Evolutionary conservation across 2,329 filamentous ascomycete species (phyloP).

Genomic region (Neonectria magnoliae): DNA sequence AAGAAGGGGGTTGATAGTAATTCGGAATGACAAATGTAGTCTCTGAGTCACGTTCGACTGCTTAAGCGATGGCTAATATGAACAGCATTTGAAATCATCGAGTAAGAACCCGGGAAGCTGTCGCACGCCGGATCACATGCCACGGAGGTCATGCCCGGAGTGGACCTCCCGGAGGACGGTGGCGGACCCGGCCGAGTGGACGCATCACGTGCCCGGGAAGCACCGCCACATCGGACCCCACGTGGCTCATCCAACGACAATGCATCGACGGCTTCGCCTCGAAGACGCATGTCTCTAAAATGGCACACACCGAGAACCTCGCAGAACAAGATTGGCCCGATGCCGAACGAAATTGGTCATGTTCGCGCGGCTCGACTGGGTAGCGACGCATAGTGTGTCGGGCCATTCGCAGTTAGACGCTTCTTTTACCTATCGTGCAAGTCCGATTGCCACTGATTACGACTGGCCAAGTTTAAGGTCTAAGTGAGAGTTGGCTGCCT

Average conservation of each 20-base stretch:
- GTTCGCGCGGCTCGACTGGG: slow-evolving; percentile 10
- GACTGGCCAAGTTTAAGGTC: neutral
- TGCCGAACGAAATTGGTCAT: slow-evolving; percentile 1
- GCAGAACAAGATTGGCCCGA: slow-evolving; percentile 20
- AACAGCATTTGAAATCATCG: slow-evolving; percentile 11
- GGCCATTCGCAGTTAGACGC: neutral
- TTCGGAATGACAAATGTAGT: neutral
- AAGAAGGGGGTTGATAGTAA: neutral
- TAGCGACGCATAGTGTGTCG: slow-evolving; percentile 1
- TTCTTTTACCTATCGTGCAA: slow-evolving; percentile 2
- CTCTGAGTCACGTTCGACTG: slow-evolving; percentile 14
- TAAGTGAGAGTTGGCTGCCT: slow-evolving; percentile 19
- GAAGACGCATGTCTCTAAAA: slow-evolving; percentile 33
- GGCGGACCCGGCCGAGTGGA: slow-evolving; percentile 40
- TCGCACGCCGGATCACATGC: slow-evolving; percentile 38
- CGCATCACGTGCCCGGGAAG: slow-evolving; percentile 6
- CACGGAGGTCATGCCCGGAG: slow-evolving; percentile 35
- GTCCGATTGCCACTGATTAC: slow-evolving; percentile 16
- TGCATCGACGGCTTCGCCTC: slow-evolving; percentile 22
- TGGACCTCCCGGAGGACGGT: slow-evolving; percentile 31
- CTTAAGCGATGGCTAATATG: neutral
- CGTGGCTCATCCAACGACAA: slow-evolving; percentile 35
- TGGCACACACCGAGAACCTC: slow-evolving; percentile 20
- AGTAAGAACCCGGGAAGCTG: slow-evolving; percentile 28
- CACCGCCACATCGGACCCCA: slow-evolving; percentile 36